Percentiles rank a stretch among this genome's conserved stretches.
Evolutionary conservation across 2,329 filamentous ascomycete species (phyloP).

Genomic region (Neofusicoccum kwambonambiense): DNA sequence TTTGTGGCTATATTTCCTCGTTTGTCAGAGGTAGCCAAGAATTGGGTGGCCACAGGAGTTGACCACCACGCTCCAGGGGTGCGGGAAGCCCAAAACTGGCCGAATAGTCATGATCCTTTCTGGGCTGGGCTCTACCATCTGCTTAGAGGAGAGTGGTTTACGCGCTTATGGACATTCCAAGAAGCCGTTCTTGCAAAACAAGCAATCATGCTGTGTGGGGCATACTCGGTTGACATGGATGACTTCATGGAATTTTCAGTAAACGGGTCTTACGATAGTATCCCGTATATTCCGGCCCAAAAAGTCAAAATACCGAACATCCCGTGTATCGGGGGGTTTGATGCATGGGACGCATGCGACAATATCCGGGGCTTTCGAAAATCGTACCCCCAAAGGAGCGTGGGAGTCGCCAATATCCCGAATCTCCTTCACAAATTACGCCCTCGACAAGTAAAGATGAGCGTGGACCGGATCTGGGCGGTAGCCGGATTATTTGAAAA

Average conservation of each 20-base stretch:
- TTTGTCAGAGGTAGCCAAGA: not conserved
- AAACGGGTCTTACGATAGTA: not conserved
- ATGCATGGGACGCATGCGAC: fast-evolving
- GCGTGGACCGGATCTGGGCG: not conserved
- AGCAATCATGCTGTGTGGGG: not conserved
- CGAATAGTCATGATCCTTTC: not conserved
- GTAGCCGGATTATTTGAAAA: not conserved
- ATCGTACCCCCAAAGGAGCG: no score
- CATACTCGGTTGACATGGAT: not conserved
- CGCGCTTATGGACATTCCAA: not conserved
- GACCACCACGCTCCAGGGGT: not conserved
- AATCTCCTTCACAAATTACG: fast-evolving
- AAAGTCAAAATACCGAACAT: fast-evolving
- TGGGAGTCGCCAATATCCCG: no score
- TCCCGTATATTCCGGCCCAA: not conserved
- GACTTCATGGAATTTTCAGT: not conserved
- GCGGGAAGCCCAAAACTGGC: not conserved
- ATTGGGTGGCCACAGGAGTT: not conserved
- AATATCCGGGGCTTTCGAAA: fast-evolving
- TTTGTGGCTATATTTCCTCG: not conserved
- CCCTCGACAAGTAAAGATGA: not conserved
- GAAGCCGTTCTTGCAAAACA: not conserved
- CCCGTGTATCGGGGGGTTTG: not conserved
- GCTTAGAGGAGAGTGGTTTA: not conserved
- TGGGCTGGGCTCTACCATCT: not conserved